phyloP scores from a whole-genome alignment of 2,329 filamentous ascomycete species.

The Simplicillium sp. region DNA sequence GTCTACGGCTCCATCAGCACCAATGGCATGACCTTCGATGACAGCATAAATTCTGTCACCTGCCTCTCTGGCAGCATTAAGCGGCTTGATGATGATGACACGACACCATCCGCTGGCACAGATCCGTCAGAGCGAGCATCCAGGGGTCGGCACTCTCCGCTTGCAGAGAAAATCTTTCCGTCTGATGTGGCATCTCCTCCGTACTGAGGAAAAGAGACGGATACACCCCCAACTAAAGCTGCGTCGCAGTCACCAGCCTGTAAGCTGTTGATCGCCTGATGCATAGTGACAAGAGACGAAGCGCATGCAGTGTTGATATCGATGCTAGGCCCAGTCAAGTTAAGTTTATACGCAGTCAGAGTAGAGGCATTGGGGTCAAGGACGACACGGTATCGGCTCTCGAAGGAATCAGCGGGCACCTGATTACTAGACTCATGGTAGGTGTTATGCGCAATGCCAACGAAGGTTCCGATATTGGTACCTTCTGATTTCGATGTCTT shows the following conservation, averaged over 20 bases:
- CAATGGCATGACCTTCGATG: conserved; percentile 11
- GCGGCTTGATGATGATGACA: conserved; percentile 21
- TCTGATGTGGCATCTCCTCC: conserved; percentile 8
- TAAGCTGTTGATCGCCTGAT: conserved; percentile 15
- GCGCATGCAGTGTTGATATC: conserved; percentile 26
- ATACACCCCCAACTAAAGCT: conserved; percentile 23
- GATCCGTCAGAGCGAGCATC: conserved; percentile 17
- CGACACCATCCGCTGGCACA: conserved; percentile 19
- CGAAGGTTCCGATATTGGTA: conserved; percentile 10
- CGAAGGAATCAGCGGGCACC: not conserved
- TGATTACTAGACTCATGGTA: conserved; percentile 4
- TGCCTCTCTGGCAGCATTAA: conserved; percentile 16
- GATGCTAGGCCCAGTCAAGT: conserved; percentile 23
- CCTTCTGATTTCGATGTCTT: not conserved
- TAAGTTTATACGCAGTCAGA: conserved; percentile 27
- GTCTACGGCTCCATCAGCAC: conserved; percentile 12
- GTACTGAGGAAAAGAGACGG: conserved; percentile 13
- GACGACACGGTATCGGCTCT: conserved; percentile 3
- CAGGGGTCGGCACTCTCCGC: conserved; percentile 33
- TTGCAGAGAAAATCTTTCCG: conserved; percentile 30
- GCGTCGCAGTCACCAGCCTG: conserved; percentile 19
- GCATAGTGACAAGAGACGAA: conserved; percentile 18
- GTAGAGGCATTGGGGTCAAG: conserved; percentile 21
- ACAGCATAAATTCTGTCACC: conserved; percentile 14
- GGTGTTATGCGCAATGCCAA: conserved; percentile 5